Evolutionary conservation across 306 rosid genomes (phyloP), one percentile per base, ranked within the genome.

Genomic region (Oemleria cerasiformis): DNA sequence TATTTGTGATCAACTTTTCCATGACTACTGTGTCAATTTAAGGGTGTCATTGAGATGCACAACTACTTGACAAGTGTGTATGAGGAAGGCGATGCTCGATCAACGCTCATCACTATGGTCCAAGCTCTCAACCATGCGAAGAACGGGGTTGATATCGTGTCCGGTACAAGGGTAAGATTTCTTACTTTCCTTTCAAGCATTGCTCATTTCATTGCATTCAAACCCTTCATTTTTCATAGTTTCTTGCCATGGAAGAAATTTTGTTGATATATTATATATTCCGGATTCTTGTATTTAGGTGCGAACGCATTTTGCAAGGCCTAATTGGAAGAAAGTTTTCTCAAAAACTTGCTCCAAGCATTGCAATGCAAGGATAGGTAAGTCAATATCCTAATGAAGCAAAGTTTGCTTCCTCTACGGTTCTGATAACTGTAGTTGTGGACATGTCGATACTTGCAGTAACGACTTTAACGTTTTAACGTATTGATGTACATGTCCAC

Each of bases 31-130:
- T 49, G n/a, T 40, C 17, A 58, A 83, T 67, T 79, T 70, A 70
- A 95, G 99, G 99, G 99, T 69, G 97, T 95, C 47, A 95, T 95
- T 82, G 99, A 95, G 86, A 95, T 95, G 99, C 99, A 95, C 83
- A 95, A 95, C 90, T 91, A 91, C 87, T 84, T 95, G 87, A 95
- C 99, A 25, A 95, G 99, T 65, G 99, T 95, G 78, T 95, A 95
- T 13, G 97, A 95, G 75, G 99, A 95, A 84, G 99, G 97, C 11
- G 99, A 95, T 65, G 99, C 99, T 71, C 84, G 99, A 73, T 95
- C 99, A 16, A 96, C 99, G 39, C 97, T 95, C 65, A 95, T 95
- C 83, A 92, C 96, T 81, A 95, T 95, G 99, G 99, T 95, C 47
- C 99, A 95, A 88, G 99, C 99, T 73, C 97, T 95, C 67, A 95